phyloP scores from a whole-genome alignment of 495 filamentous ascomycete species.

The Corynascus novoguineensis region DNA sequence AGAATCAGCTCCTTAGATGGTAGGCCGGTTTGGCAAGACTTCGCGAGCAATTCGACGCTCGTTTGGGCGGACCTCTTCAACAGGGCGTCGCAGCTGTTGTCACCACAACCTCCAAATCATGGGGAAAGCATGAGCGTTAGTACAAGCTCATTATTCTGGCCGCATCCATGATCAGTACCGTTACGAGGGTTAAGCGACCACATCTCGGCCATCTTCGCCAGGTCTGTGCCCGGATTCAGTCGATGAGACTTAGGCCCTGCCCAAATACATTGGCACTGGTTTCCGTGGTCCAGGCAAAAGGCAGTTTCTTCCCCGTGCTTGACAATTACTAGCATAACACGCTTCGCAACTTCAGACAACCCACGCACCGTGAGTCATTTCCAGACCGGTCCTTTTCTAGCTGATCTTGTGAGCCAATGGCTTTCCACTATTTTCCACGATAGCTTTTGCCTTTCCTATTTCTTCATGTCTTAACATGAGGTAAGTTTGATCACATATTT shows the following conservation, averaged over 20 bases:
- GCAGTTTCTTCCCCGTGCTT: conserved; percentile 21
- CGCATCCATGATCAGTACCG: conserved; percentile 18
- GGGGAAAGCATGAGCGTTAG: background rate
- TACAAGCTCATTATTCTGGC: conserved; percentile 17
- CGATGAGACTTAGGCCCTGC: background rate
- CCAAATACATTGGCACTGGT: conserved; percentile 8
- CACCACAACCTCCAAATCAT: background rate
- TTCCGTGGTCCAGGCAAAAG: conserved; percentile 18
- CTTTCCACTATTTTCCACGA: too few relatives aligned
- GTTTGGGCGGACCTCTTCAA: background rate
- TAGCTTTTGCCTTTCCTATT: too few relatives aligned
- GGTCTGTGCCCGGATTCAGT: conserved; percentile 4
- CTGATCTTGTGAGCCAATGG: too few relatives aligned
- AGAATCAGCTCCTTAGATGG: background rate
- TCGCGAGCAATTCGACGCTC: background rate
- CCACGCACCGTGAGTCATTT: conserved; percentile 11
- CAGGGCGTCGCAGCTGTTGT: background rate
- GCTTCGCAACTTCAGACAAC: conserved; percentile 15
- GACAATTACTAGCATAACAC: conserved; percentile 13
- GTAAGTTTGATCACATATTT: conserved; percentile 1
- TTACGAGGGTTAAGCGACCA: conserved; percentile 17
- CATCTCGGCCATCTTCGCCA: conserved; percentile 12
- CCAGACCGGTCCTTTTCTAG: background rate
- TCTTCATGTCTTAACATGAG: too few relatives aligned
- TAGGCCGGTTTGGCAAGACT: background rate